Evolutionary conservation across 176 grass and related monocot genomes (phyloP), one percentile per base, ranked within the genome.

Genomic region (sorghum (Sorghum bicolor)): DNA sequence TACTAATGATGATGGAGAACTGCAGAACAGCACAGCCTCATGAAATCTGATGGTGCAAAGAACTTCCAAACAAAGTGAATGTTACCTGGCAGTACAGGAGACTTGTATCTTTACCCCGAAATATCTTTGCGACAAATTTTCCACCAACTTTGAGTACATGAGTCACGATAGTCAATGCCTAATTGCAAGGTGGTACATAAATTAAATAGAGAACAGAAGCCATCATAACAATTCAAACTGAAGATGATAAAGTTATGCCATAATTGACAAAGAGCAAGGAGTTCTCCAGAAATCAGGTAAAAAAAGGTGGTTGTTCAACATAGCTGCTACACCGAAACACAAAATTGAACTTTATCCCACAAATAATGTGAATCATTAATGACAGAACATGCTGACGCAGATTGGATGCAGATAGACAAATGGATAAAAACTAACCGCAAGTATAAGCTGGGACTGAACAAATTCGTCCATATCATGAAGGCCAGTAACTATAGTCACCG

Each of bases 381-480:
- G 8, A 63, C 53, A 50, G 74, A 77, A 24, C 32, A 53, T 41
- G 10, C 10, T 55, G 4, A 47, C 37, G 1, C 17, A 32, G 67
- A 47, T 17, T 81, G 6, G 26, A 61, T 44, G 57, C 0, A 76
- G 9, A 58, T 58, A 80, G 8, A 67, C 10, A 83, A 38, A 74
- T 29, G 16, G 31, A 76, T 45, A 68, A 72, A 43, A 33, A 91
- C 92, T 86, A 77, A 98, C 96, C 82, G 96, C 92, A 77, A 98
- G 88, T 88, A 95, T 98, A 84, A 98, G 92, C 76, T 98, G 96
- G 73, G 91, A 95, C 77, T 95, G 96, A 87, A 98, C 96, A 92
- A 98, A 98, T 84, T 98, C 96, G 15, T 98, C 89, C 96, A 98
- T 98, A 67, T 98, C 96, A 86, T 98, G 92, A 86, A 98, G 96